Evolutionary conservation across 164 flowering plant species (phyloP), one percentile per base, ranked within the genome.

Genomic region (Cinnamomum micranthum): DNA sequence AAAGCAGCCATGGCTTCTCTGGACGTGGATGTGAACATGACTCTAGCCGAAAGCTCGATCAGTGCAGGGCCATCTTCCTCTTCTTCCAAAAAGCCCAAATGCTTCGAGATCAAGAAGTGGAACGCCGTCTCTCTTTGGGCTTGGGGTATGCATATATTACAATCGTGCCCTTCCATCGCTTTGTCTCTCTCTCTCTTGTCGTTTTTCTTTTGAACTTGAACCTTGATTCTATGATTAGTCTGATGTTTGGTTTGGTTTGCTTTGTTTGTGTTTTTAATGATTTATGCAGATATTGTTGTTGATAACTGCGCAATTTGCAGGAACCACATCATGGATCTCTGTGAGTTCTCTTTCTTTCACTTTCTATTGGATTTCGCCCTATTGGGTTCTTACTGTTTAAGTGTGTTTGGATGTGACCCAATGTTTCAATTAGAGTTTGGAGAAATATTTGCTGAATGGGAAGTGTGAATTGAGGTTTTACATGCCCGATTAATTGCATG

Each of bases 301-400:
- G 93, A 90, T 70, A 90, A 89, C 76, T 91, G 97, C 73, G 94
- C 94, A 2, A 91, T 93, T 73, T 92, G 95, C 82, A 78, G 97
- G 77, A 92, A 92, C 74, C 97, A 91, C 73, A 91, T 92, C 86
- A 92, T 92, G 97, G 95, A 92, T 84, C 97, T 89, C 35, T 93
- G 97, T 93, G 73, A 85, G 97, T 71, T 55, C 31, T 63, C 28
- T 27, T 31, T 17, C 41, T 27, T n/a, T 28, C 10, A 17, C 22
- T 72, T 65, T 15, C 47, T 28, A 4, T 33, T 71, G 15, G 69
- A 10, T 55, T 55, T 52, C 19, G 59, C 41, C 41, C 41, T 66
- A 31, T 6, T 66, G 33, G 27, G 31, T 66, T 66, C 9, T 6
- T 28, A 66, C 28, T 5, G 41, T 31, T 67, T 64, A 7, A 22